Evolutionary conservation across 2,329 filamentous ascomycete genomes (phyloP), one percentile per base, ranked within the genome.

Genomic region (Cladosporium phlei): DNA sequence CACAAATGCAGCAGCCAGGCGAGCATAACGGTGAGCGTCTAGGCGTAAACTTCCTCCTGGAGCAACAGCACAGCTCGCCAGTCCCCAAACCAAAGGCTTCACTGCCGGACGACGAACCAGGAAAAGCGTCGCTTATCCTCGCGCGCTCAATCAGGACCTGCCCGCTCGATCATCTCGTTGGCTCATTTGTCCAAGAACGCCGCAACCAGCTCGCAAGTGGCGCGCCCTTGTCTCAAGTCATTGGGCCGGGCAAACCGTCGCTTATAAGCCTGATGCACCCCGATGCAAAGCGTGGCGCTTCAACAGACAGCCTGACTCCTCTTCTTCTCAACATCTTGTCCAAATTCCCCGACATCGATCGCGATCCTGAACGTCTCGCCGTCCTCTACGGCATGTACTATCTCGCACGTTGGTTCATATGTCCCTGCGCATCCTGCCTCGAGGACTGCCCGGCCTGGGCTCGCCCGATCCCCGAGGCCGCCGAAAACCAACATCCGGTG

Each of bases 371-470:
- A 66, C 84, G 86, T 58, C 80, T 94, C 0, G 88, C 85, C 7
- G 80, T 88, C 5, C 74, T 95, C 6, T 94, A 90, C 63, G 72
- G 85, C 60, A 94, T 95, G 86, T 95, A 94, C 66, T 75, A 90
- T 24, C 63, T 89, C 53, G 88, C 93, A 83, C 67, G 70, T 32
- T 95, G 89, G 87, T 82, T 88, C 62, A 85, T 95, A 47, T 79
- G 79, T 21, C 88, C 88, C 0, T 87, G 86, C 0, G 75, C 77
- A 50, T 84, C 89, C 55, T 94, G 89, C 67, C 90, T 86, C 64
- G 79, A 88, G 19, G 77, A 85, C 3, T 69, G 95, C 9, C 88
- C 89, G 0, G 73, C 80, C 4, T 95, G 85, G 80, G 69, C 83
- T 29, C 76, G 76, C 0, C 88, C 89, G 1, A 71, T 77, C 1